Evolutionary conservation across 306 rosid species (phyloP).

Genomic region (Cucumis sativus): DNA sequence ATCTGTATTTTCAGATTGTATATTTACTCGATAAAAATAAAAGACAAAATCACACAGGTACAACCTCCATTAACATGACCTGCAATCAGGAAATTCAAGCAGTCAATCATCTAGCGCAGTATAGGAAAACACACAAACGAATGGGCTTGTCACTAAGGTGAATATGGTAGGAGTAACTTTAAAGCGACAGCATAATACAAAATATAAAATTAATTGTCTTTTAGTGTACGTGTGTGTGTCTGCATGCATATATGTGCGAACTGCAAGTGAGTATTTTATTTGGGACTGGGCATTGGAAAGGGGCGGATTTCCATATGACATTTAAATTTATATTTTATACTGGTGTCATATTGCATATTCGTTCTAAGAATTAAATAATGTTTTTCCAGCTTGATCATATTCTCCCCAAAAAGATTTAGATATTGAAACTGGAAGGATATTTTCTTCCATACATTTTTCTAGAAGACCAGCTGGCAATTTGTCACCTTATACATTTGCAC

Average conservation of each 20-base stretch:
- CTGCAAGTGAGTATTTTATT: not conserved
- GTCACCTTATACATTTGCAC: not conserved
- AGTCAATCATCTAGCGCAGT: not conserved
- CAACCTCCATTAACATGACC: slow-evolving; percentile 6
- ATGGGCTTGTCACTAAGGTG: not conserved
- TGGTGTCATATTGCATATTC: not conserved
- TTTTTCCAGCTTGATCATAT: not conserved
- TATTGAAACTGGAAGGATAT: not conserved
- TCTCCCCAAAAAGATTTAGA: not conserved
- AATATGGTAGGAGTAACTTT: not conserved
- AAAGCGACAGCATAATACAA: not conserved
- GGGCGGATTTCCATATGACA: not conserved
- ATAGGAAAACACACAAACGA: not conserved
- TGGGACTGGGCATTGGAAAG: not conserved
- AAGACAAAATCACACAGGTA: not conserved
- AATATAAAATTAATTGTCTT: not conserved
- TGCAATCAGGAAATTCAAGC: slow-evolving; percentile 5
- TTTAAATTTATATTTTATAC: not conserved
- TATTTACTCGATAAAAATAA: not conserved
- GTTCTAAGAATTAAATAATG: not conserved
- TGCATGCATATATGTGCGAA: not conserved
- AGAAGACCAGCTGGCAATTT: slow-evolving; percentile 2
- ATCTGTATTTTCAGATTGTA: not conserved
- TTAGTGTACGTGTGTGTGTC: too few relatives aligned
- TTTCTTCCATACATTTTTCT: not conserved